These are phyloP conservation scores for Xerocomellus dryophilus DNA, from an alignment of 768 basidiomycete genomes.

Conservation along the genomic window DNA sequence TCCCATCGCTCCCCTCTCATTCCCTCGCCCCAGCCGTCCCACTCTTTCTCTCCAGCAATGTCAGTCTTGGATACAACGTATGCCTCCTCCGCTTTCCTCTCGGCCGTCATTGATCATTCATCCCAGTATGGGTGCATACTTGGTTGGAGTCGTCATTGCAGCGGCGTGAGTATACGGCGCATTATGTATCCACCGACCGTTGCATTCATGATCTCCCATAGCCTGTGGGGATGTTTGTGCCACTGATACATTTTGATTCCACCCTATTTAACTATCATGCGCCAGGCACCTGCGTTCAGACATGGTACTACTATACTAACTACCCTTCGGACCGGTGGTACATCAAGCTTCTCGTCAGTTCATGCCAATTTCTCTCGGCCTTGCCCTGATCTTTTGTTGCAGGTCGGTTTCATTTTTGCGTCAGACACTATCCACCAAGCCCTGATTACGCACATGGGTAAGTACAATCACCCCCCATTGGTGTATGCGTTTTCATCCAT, in stretches of 20 bases:
- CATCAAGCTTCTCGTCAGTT: slow-evolving; percentile 44
- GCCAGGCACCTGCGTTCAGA: slow-evolving; percentile 54
- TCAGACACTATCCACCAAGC: slow-evolving; percentile 55
- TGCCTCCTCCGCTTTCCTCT: slow-evolving; percentile 1
- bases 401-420: slow-evolving; percentile 50
- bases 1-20: neutral
- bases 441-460: slow-evolving; percentile 51
- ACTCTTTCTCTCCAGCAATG: slow-evolving; percentile 5
- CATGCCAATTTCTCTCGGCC: neutral
- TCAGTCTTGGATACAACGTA: slow-evolving; percentile 34
- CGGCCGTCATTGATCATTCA: neutral
- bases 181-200: neutral
- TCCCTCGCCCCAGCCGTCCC: neutral
- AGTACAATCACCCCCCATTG: neutral
- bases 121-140: slow-evolving; percentile 47
- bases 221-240: slow-evolving; percentile 49
- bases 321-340: slow-evolving; percentile 53
- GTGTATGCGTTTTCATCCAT: neutral
- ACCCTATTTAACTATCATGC: neutral
- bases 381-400: neutral
- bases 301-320: slow-evolving; percentile 51
- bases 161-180: slow-evolving; percentile 38
- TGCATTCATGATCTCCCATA: slow-evolving; percentile 19
- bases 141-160: slow-evolving; percentile 49
- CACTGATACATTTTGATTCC: neutral